These are phyloP conservation scores for Pseudogymnoascus sp. DNA, from an alignment of 2,329 filamentous ascomycete species.

Conservation along the genomic window DNA sequence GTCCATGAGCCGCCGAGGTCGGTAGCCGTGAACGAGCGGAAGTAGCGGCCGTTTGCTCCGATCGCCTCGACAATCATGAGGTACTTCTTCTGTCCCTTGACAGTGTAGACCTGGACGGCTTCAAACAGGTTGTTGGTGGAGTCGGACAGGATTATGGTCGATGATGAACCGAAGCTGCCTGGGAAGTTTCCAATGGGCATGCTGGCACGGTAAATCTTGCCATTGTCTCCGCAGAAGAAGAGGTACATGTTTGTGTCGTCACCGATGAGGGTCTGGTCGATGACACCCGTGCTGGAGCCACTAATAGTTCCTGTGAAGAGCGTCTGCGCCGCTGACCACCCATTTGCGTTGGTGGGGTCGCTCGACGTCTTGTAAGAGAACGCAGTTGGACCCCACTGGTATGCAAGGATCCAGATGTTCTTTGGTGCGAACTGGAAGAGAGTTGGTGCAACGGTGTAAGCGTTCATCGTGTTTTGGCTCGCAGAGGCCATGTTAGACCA, in stretches of 20 bases:
- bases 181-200: conserved; percentile 60
- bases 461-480: conserved; percentile 45
- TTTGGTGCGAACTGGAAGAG: conserved; percentile 59
- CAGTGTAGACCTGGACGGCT: conserved; percentile 59
- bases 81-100: conserved; percentile 48
- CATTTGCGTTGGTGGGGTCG: conserved; percentile 50
- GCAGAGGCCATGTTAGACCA: conserved; percentile 46
- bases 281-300: conserved; percentile 45
- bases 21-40: conserved; percentile 59
- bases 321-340: conserved; percentile 48
- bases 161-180: conserved; percentile 47
- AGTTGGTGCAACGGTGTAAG: conserved; percentile 49
- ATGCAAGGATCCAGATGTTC: conserved; percentile 54
- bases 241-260: conserved; percentile 57
- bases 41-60: conserved; percentile 52
- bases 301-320: conserved; percentile 52
- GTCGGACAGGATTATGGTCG: conserved; percentile 46
- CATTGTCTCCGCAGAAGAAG: conserved; percentile 63
- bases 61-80: conserved; percentile 63
- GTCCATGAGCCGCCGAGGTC: conserved; percentile 53
- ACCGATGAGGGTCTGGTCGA: conserved; percentile 59
- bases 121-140: conserved; percentile 54
- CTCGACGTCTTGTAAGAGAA: conserved; percentile 56
- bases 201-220: conserved; percentile 56
- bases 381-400: conserved; percentile 55